phyloP scores from a whole-genome alignment of 371 early-diverging fungal genomes.

The Lichtheimia hyalospora region DNA sequence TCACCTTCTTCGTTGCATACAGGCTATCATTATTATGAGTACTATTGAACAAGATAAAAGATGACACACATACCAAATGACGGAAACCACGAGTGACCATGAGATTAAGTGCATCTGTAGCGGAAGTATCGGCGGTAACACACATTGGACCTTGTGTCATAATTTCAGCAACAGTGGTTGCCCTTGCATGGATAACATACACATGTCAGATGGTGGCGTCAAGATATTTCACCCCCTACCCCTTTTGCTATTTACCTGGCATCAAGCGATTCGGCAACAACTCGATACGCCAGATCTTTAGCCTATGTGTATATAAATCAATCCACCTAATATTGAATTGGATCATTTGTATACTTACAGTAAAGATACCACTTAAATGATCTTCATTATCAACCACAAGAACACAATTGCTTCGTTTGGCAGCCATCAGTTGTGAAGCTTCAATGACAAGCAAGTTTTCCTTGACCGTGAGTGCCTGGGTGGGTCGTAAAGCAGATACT shows the following conservation, averaged over 20 bases:
- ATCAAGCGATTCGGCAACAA: slow-evolving; percentile 49
- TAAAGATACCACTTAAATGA: slow-evolving; percentile 93
- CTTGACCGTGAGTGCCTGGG: slow-evolving; percentile 87
- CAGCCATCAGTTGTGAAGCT: slow-evolving; percentile 97
- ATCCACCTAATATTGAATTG: background rate
- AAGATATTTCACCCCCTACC: background rate
- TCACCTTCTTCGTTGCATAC: slow-evolving; percentile 80
- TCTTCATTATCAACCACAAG: slow-evolving; percentile 90
- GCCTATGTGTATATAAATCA: slow-evolving; percentile 23
- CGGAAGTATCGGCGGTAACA: slow-evolving; percentile 77
- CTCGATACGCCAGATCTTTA: slow-evolving; percentile 50
- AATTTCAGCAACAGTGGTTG: slow-evolving; percentile 81
- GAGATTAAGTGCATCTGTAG: slow-evolving; percentile 91
- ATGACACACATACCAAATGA: slow-evolving; percentile 81
- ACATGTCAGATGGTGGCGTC: background rate
- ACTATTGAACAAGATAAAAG: background rate
- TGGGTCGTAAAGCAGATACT: slow-evolving; percentile 85
- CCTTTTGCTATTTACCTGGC: slow-evolving; percentile 24
- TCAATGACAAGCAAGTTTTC: slow-evolving; percentile 88
- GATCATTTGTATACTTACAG: slow-evolving; percentile 36
- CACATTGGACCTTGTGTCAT: slow-evolving; percentile 93
- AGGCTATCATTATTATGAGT: slow-evolving; percentile 24
- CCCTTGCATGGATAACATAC: slow-evolving; percentile 15
- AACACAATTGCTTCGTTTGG: slow-evolving; percentile 94
- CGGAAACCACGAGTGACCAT: slow-evolving; percentile 95